Evolutionary conservation across 2,329 filamentous ascomycete species (phyloP).

Genomic region (Tolypocladium sp.): DNA sequence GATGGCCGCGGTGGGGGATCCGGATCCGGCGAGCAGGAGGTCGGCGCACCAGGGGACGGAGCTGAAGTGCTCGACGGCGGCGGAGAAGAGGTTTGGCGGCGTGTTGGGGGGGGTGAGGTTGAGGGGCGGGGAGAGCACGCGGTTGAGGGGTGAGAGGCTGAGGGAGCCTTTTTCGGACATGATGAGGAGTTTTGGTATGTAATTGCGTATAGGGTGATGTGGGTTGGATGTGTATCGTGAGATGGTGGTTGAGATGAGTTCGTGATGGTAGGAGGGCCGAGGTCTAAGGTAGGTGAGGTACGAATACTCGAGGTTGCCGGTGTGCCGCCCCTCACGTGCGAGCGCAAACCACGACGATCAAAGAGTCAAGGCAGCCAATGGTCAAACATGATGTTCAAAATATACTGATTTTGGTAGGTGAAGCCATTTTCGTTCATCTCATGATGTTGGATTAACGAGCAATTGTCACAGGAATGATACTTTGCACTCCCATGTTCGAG

Average conservation of each 20-base stretch:
- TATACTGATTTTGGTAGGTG: too few species aligned
- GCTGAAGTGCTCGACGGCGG: conserved; percentile 20
- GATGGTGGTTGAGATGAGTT: neutral
- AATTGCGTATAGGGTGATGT: neutral
- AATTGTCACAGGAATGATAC: too few species aligned
- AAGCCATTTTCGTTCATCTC: too few species aligned
- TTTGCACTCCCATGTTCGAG: too few species aligned
- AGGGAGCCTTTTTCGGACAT: neutral
- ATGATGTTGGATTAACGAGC: too few species aligned
- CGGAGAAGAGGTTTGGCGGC: conserved; percentile 14
- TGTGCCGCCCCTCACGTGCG: neutral
- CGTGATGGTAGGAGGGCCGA: neutral
- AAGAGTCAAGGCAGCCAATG: too few species aligned
- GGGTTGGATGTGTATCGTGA: neutral
- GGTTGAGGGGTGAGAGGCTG: conserved; percentile 8
- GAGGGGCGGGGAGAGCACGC: conserved; percentile 20
- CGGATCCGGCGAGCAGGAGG: conserved; percentile 11
- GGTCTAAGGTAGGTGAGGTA: too few species aligned
- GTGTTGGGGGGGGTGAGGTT: conserved; percentile 16
- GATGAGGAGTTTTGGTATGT: neutral
- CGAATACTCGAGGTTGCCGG: too few species aligned
- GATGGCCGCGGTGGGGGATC: conserved; percentile 10
- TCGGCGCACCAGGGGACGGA: conserved; percentile 25
- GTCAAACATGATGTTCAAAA: too few species aligned
- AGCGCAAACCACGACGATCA: neutral